phyloP scores from a whole-genome alignment of 306 rosid species.

The Heteromeles arbutifolia region DNA sequence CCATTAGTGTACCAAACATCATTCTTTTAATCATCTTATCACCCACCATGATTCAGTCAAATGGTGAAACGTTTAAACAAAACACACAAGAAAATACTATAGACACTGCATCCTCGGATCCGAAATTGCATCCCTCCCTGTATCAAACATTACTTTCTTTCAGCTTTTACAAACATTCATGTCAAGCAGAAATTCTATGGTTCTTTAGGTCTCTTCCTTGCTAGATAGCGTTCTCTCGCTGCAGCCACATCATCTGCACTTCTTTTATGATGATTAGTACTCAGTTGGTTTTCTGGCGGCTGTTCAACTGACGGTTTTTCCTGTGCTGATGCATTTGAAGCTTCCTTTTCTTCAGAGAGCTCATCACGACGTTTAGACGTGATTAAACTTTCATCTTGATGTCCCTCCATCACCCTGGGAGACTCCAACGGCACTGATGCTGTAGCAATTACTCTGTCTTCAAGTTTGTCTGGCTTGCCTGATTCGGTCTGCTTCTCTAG shows the following conservation, averaged over 20 bases:
- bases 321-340: not conserved
- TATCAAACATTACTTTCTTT: not conserved
- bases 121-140: not conserved
- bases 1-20: not conserved
- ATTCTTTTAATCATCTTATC: not conserved
- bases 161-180: not conserved
- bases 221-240: conserved; percentile 75
- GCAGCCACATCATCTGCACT: conserved; percentile 60
- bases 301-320: conserved; percentile 26
- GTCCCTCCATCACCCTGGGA: conserved; percentile 17
- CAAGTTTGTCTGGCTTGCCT: conserved; percentile 13
- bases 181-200: conserved; percentile 14
- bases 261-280: conserved; percentile 65
- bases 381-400: conserved; percentile 27
- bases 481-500: conserved; percentile 24
- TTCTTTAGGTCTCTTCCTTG: conserved; percentile 62
- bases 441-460: conserved; percentile 12
- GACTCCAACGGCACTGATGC: conserved; percentile 22
- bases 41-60: not conserved
- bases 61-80: not conserved
- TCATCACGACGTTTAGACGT: conserved; percentile 16
- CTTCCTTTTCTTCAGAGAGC: conserved; percentile 24
- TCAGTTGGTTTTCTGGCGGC: conserved; percentile 35
- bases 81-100: not conserved
- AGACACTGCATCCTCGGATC: not conserved